phyloP scores from a whole-genome alignment of 305 asterid genomes.

The Striga hermonthica region DNA sequence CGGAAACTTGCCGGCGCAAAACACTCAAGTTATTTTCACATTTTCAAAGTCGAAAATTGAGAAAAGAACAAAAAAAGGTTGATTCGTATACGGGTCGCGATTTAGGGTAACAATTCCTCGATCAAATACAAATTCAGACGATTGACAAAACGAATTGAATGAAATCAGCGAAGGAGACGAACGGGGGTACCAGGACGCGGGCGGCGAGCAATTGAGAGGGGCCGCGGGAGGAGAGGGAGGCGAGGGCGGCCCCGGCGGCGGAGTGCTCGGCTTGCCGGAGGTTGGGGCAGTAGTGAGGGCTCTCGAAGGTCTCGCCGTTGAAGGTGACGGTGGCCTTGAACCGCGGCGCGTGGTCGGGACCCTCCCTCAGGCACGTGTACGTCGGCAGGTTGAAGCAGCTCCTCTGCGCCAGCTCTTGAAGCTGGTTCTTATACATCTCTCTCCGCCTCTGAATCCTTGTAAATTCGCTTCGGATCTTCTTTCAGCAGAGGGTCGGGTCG shows the following conservation, averaged over 20 bases:
- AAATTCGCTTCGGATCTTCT: too few relatives aligned
- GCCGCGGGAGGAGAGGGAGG: constrained; percentile 58
- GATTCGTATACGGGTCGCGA: too few relatives aligned
- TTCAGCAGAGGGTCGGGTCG: too few relatives aligned
- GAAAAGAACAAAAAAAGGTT: too few relatives aligned
- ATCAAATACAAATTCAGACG: too few relatives aligned
- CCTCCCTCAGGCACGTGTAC: constrained; percentile 59
- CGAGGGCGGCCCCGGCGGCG: constrained; percentile 77
- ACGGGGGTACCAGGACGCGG: constrained; percentile 45
- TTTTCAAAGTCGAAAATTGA: too few relatives aligned
- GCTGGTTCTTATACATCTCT: constrained; percentile 77
- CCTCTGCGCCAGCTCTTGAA: constrained; percentile 84
- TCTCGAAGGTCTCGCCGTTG: constrained; percentile 65
- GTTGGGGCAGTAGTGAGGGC: constrained; percentile 69
- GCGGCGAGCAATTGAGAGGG: constrained; percentile 68
- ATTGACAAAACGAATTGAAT: too few relatives aligned
- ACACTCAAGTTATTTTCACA: too few relatives aligned
- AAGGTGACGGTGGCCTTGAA: constrained; percentile 73
- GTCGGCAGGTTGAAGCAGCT: constrained; percentile 84
- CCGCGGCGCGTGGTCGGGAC: constrained; percentile 90
- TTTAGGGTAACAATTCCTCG: too few relatives aligned
- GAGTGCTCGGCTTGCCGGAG: constrained; percentile 77
- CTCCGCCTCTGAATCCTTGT: too few relatives aligned
- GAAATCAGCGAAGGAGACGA: too few relatives aligned
- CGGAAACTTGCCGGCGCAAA: too few relatives aligned